Base-by-base conservation (phyloP, 257 asterid genomes). In the Linaria vulgaris region DNA sequence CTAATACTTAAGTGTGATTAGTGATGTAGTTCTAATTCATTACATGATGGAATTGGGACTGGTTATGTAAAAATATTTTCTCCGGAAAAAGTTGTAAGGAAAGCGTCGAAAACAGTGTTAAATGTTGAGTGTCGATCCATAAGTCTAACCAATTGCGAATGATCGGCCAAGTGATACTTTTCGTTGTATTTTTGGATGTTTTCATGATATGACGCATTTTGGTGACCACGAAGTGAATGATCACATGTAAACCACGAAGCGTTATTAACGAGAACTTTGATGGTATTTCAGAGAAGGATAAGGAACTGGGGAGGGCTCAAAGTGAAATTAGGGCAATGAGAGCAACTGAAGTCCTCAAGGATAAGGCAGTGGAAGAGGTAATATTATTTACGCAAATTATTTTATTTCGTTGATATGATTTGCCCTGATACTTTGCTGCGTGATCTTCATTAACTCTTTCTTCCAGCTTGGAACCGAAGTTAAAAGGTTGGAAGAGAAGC, bases 291-390 rank as follows among this genome's bases (percentile, higher is more conserved):
- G 98, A 82, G 65, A 85, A 82, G 77, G 89, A 88, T 39, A 74
- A 80, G 71, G 81, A 80, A 57, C 66, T 88, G 49, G 88, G 74
- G 61, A 80, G 69, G 30, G 85, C 95, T 68, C 94, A 78, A 38
- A 77, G 67, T 69, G 98, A 89, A 76, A 88, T 80, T 51, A 90
- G 85, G 70, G 94, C 85, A 20, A 60, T 83, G 63, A 79, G 62
- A 79, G 86, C 89, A 63, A 80, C 89, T 31, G 88, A 85, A 44
- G 75, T 64, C 31, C 77, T 82, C 45, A 92, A 88, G 79, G 89
- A 89, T 56, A 87, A 82, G 74, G 94, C 98, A 25, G 70, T 85
- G 12, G 89, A 85, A 74, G 95, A 89, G 96, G 96, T 86, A 84
- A 38, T 0, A 8, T 9, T 20, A 3, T 51, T 15, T 7, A 3